Evolutionary conservation across 805 yeast genomes (phyloP).

Genomic region (Wickerhamiella hasegawae): DNA sequence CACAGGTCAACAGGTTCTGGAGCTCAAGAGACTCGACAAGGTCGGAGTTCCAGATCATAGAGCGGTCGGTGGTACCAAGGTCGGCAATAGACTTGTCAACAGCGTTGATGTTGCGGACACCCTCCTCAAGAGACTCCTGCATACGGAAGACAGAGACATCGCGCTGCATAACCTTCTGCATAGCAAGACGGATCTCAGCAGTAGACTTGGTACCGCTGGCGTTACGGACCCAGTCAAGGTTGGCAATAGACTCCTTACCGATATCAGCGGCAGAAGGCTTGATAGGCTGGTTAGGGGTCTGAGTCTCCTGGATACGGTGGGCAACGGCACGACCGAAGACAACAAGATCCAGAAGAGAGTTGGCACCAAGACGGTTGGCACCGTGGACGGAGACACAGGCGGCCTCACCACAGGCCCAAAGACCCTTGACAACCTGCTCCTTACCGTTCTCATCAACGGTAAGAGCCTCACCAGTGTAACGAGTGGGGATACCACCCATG

Average conservation of each 20-base stretch:
- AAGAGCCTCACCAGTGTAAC: slow-evolving; percentile 89
- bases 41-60: slow-evolving; percentile 98
- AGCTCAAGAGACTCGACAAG: slow-evolving; percentile 90
- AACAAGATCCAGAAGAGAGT: slow-evolving; percentile 88
- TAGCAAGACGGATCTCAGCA: slow-evolving; percentile 73
- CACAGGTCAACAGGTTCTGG: slow-evolving; percentile 93
- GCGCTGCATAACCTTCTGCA: slow-evolving; percentile 94
- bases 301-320: slow-evolving; percentile 70
- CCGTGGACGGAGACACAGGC: slow-evolving; percentile 99
- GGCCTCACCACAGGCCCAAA: slow-evolving; percentile 95
- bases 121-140: slow-evolving; percentile 79
- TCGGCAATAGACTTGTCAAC: slow-evolving; percentile 62
- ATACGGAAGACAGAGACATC: slow-evolving; percentile 96
- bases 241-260: slow-evolving; percentile 79
- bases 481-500: slow-evolving; percentile 99
- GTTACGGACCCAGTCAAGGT: slow-evolving; percentile 75
- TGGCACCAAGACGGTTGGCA: slow-evolving; percentile 98
- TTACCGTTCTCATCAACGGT: slow-evolving; percentile 73
- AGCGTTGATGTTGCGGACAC: slow-evolving; percentile 61
- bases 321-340: slow-evolving; percentile 98
- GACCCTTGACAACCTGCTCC: slow-evolving; percentile 82
- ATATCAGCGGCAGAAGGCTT: slow-evolving; percentile 69
- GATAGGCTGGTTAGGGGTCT: slow-evolving; percentile 81
- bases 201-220: slow-evolving; percentile 73
- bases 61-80: slow-evolving; percentile 82